phyloP scores from a whole-genome alignment of 2,329 filamentous ascomycete genomes.

The Berkeleyomyces basicola region DNA sequence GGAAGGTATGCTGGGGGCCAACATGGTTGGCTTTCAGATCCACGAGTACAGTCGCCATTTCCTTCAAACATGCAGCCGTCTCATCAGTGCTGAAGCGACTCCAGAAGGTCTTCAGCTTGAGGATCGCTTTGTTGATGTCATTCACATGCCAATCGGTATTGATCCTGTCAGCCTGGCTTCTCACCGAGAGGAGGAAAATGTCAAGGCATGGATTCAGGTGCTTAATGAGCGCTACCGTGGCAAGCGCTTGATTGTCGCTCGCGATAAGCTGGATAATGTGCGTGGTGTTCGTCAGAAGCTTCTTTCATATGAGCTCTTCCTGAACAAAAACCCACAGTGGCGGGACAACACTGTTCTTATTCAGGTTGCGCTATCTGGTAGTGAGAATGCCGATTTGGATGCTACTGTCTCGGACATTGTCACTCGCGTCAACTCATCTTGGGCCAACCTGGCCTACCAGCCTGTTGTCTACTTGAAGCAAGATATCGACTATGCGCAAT shows the following conservation, averaged over 20 bases:
- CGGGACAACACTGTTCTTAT: constrained; percentile 76
- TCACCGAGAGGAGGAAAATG: constrained; percentile 55
- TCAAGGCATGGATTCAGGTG: constrained; percentile 60
- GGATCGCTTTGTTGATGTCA: constrained; percentile 82
- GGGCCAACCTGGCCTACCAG: constrained; percentile 81
- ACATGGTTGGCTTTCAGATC: constrained; percentile 85
- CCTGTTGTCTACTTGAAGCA: constrained; percentile 89
- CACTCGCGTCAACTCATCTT: constrained; percentile 79
- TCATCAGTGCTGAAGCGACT: constrained; percentile 79
- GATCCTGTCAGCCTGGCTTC: constrained; percentile 60
- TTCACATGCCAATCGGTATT: constrained; percentile 75
- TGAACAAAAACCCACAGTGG: constrained; percentile 88
- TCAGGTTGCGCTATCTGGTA: constrained; percentile 82
- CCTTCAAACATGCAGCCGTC: constrained; percentile 81
- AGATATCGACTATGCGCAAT: constrained; percentile 83
- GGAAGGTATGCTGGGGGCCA: constrained; percentile 83
- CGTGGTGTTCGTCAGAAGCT: constrained; percentile 89
- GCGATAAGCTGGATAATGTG: constrained; percentile 87
- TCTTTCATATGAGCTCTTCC: constrained; percentile 77
- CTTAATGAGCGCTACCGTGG: constrained; percentile 72
- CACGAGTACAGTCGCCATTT: constrained; percentile 89
- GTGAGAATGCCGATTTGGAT: constrained; percentile 74
- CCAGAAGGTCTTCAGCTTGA: constrained; percentile 79
- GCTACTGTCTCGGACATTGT: constrained; percentile 86
- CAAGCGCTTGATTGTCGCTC: constrained; percentile 80